phyloP scores from a whole-genome alignment of 2,329 filamentous ascomycete species.

The Sclerotinia sclerotiorum region DNA sequence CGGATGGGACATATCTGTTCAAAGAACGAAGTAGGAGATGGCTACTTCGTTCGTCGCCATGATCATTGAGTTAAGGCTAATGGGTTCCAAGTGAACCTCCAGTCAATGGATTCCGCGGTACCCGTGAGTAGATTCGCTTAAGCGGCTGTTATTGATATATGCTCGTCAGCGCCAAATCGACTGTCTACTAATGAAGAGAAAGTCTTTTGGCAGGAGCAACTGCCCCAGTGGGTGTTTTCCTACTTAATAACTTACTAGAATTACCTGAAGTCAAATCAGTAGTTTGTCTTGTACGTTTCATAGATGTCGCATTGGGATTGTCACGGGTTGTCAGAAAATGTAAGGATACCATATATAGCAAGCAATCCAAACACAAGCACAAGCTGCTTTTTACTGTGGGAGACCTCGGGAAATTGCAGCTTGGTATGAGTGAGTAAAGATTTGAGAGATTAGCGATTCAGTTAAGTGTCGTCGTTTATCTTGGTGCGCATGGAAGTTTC shows the following conservation, averaged over 20 bases:
- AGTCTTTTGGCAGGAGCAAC: background rate
- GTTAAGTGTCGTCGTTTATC: background rate
- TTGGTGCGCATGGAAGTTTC: too few species aligned
- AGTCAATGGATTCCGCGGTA: too few species aligned
- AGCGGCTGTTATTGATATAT: background rate
- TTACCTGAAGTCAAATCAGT: too few species aligned
- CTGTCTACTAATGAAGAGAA: background rate
- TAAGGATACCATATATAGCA: background rate
- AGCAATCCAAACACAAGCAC: too few species aligned
- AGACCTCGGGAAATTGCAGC: background rate
- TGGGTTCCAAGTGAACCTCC: too few species aligned
- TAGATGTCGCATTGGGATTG: accelerated
- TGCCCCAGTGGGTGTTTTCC: background rate
- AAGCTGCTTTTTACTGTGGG: background rate
- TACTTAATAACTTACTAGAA: accelerated
- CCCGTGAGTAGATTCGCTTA: too few species aligned
- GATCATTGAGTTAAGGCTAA: too few species aligned
- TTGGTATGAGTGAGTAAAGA: background rate
- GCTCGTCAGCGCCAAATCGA: accelerated
- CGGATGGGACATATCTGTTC: too few species aligned
- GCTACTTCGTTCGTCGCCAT: too few species aligned
- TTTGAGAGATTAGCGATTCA: too few species aligned
- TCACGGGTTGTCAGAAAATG: background rate
- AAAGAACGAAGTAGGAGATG: too few species aligned
- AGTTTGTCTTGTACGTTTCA: background rate